Evolutionary conservation across 169 alveolate genomes (phyloP), one percentile per base, ranked within the genome.

Genomic region (Cryptosporidium meleagridis): DNA sequence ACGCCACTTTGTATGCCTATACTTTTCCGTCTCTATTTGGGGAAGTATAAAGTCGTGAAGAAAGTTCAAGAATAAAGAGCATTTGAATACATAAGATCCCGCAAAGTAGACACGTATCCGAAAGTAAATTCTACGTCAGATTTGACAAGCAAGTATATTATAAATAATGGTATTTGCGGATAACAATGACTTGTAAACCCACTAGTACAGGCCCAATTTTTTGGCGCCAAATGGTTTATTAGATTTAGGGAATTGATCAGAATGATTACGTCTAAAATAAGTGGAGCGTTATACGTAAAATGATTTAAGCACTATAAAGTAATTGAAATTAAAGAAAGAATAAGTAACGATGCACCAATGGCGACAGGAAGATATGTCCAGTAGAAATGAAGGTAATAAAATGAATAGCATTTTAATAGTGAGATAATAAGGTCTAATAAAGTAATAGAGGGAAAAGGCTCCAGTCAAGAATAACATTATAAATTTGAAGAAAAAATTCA

Each of bases 341-440:
- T n/a, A 65, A 37, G 72, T 65, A 65, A 29, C 53, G 51, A 65
- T 65, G 72, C 72, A 65, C 48, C 29, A 31, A n/a, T 1, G 6
- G 72, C 72, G 72, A 65, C 72, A 65, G 72, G 72, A 29, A 29
- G 33, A 18, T 65, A 35, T 65, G 72, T 65, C 72, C 48, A 35
- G 21, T n/a, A 65, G 72, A 52, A 29, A 65, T 3, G 29, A 37
- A n/a, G 72, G 14, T 29, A 65, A 21, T 21, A 37, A n/a, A 31
- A 35, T 65, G 41, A n/a, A 65, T 65, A 65, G 72, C 12, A 65
- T 33, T 8, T 65, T 21, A 55, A 65, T 65, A 65, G 23, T 26
- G 8, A 21, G 26, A 7, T 33, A 37, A 65, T 65, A 62, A 62
- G 71, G 72, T 33, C 44, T 8, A 65, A 18, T 33, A 53, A 71